phyloP scores from a whole-genome alignment of 495 filamentous ascomycete genomes.

The Annulohypoxylon nitens region DNA sequence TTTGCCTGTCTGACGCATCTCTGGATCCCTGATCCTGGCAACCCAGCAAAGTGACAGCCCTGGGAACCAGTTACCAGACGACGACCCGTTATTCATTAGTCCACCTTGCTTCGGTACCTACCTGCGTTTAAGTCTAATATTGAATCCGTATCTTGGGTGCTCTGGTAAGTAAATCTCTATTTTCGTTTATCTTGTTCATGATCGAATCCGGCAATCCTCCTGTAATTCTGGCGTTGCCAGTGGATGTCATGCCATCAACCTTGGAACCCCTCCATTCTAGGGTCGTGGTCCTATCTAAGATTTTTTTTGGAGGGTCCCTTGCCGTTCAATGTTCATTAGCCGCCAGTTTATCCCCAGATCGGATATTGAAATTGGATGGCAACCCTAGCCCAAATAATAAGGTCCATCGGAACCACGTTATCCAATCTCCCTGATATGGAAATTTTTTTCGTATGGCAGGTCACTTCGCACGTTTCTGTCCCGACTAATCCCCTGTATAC shows the following conservation, averaged over 20 bases:
- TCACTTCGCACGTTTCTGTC: constrained; percentile 19
- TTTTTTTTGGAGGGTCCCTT: constrained; percentile 21
- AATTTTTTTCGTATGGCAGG: constrained; percentile 24
- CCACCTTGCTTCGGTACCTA: constrained; percentile 7
- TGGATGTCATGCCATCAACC: constrained; percentile 1
- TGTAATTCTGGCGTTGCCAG: not conserved
- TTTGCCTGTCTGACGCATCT: constrained; percentile 33
- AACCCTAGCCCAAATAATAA: constrained; percentile 22
- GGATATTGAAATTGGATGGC: constrained; percentile 24
- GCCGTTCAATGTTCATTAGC: constrained; percentile 29
- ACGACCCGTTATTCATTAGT: constrained; percentile 36
- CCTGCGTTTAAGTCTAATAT: constrained; percentile 8
- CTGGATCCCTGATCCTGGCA: constrained; percentile 45
- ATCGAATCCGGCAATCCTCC: constrained; percentile 1
- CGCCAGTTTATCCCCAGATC: constrained; percentile 40
- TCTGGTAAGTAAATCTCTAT: constrained; percentile 30
- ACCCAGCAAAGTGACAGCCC: constrained; percentile 28
- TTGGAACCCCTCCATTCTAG: not conserved
- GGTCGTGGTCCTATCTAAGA: constrained; percentile 21
- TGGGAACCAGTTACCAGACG: constrained; percentile 27
- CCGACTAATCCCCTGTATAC: constrained; percentile 12
- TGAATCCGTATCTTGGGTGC: constrained; percentile 1
- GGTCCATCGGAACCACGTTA: constrained; percentile 21
- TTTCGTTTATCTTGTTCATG: constrained; percentile 9
- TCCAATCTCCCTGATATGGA: constrained; percentile 29